Base-by-base conservation (phyloP, 2,329 filamentous ascomycete genomes). In the Microcera coccophila region DNA sequence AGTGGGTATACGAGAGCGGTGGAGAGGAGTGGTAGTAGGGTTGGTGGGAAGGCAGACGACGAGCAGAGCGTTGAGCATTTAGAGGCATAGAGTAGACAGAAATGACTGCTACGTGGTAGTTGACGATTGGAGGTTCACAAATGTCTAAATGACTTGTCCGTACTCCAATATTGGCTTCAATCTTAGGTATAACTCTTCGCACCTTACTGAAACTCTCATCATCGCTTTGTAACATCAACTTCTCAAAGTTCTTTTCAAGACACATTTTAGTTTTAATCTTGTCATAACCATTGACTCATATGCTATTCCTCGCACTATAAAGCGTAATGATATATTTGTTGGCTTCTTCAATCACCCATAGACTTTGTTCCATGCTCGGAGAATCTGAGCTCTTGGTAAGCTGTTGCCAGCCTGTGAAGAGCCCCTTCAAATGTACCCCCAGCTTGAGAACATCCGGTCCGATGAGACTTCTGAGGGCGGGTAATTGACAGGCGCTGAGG, bases 281-380 rank as follows among this genome's bases (percentile, higher is more conserved):
- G 22, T 26, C 22, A 26, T 26, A 26, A 12, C 12, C 22, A 26
- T 26, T 26, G 16, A 10, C 32, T 34, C 22, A 26, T n/a, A n/a
- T n/a, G n/a, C n/a, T n/a, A n/a, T n/a, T n/a, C n/a, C n/a, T n/a
- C n/a, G n/a, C n/a, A 26, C n/a, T 16, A 35, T 66, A 67, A 2
- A 60, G 59, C 35, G 68, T 57, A 26, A 62, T 59, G 5, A 73
- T 72, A 15, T 71, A 70, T 3, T 56, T 58, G 39, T 71, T 66
- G 1, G 69, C 66, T 38, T 73, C 69, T 1, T 62, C 59, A 14
- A 75, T 74, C 9, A 75, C 62, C 15, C 67, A 61, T 15, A 74
- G 54, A 28, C 71, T 73, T 41, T 74, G 69, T 24, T 73, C 60
- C 0, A 75, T 67, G 44, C 71, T 75, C 0, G 73, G 73, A 0